Percentiles rank a stretch among this genome's conserved stretches.
These are phyloP conservation scores for Melastoma candidum DNA, from an alignment of 441 rosid species.

Conservation along the genomic window DNA sequence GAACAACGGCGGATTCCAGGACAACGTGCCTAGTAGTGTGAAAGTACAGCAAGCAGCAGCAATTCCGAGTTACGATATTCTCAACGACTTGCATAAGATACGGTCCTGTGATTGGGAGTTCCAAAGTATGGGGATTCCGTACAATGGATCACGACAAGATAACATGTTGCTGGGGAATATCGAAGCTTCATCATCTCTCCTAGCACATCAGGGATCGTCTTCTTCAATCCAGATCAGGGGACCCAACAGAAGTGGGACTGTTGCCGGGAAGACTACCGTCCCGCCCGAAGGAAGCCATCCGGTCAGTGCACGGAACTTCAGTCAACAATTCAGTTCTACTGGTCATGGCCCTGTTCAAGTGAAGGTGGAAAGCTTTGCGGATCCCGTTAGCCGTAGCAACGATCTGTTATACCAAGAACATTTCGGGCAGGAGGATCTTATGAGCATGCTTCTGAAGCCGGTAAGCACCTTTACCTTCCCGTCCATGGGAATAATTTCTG, in stretches of 20 bases:
- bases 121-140: slow-evolving; percentile 47
- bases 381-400: slow-evolving; percentile 12
- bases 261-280: slow-evolving; percentile 25
- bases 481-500: no score
- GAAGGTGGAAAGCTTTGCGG: slow-evolving; percentile 54
- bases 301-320: slow-evolving; percentile 23
- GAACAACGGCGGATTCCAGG: slow-evolving; percentile 35
- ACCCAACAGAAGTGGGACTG: slow-evolving; percentile 26
- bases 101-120: slow-evolving; percentile 61
- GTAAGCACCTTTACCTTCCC: slow-evolving; percentile 22
- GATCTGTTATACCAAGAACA: slow-evolving; percentile 39
- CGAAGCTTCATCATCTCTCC: slow-evolving; percentile 30
- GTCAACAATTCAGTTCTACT: slow-evolving; percentile 30
- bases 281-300: slow-evolving; percentile 22
- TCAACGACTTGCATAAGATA: slow-evolving; percentile 45
- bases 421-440: slow-evolving; percentile 74
- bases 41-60: slow-evolving; percentile 33
- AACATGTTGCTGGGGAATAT: slow-evolving; percentile 28
- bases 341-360: slow-evolving; percentile 42
- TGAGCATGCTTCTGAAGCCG: slow-evolving; percentile 80
- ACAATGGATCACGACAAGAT: slow-evolving; percentile 38
- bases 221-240: slow-evolving; percentile 44
- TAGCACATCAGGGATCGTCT: slow-evolving; percentile 37
- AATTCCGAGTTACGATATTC: slow-evolving; percentile 42
- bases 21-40: slow-evolving; percentile 43